Base-by-base conservation (phyloP, 805 yeast species). In the Candida andamanensis region DNA sequence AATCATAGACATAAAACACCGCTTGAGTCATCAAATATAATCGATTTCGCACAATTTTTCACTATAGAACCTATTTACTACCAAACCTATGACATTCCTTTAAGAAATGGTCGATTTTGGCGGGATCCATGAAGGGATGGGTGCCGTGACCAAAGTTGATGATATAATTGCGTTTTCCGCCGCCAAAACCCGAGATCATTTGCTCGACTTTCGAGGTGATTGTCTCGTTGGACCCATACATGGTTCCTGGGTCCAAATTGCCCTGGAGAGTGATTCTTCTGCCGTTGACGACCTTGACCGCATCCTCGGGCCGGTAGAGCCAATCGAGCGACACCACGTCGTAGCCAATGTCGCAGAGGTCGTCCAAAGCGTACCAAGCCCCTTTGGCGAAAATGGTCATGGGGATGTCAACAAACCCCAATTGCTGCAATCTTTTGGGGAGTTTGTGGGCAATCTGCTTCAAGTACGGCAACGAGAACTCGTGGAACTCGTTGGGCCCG, bases 101-200 rank as follows among this genome's bases (percentile, higher is more conserved):
- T 52, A 92, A 67, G 63, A 92, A 92, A 60, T 77, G 85, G 39
- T 76, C 78, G 40, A 92, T 75, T 56, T 82, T 82, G 43, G 84
- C 95, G 8, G 97, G 95, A 42, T 85, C 82, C 95, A 92, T 87
- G 62, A 85, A 86, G 15, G 98, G 98, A 56, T 87, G 97, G 15
- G 98, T 92, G 12, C 98, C 98, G 49, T 92, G 98, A 28, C 98
- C 98, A 52, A 92, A 84, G 66, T 92, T 92, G 47, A 90, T 80
- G 45, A 92, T 90, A 63, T 92, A 92, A 50, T 81, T 74, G 51
- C 84, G 77, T 58, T 86, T 86, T 15, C 96, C 96, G 27, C 95
- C 95, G n/a, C 92, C 92, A 54, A 92, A 92, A 5, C 89, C 95
- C 37, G 68, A 56, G 39, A 92, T 81, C 98, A 92, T 92, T 42